Percentiles rank a stretch among this genome's conserved stretches.
phyloP scores from a whole-genome alignment of 106 monocot species.

The Ottelia alismoides region DNA sequence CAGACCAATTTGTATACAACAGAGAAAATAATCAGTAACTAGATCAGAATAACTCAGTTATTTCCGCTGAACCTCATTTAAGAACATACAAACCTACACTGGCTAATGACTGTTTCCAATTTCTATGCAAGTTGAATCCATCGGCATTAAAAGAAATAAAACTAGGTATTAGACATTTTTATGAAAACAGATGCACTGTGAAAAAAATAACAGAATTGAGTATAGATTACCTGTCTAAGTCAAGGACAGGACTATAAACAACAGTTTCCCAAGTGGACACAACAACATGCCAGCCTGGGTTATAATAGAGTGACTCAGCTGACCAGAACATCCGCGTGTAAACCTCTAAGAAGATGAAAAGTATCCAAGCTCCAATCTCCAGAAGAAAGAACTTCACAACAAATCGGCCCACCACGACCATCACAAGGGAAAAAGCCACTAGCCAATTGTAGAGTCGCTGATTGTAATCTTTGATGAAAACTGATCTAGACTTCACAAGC shows the following conservation, averaged over 20 bases:
- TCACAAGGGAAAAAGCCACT: constrained; percentile 81
- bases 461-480: constrained; percentile 95
- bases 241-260: constrained; percentile 87
- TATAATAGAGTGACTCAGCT: constrained; percentile 83
- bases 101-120: too few species aligned
- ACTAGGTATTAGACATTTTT: too few species aligned
- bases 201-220: too few species aligned
- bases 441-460: constrained; percentile 93
- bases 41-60: too few species aligned
- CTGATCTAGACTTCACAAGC: constrained; percentile 59
- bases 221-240: constrained; percentile 67
- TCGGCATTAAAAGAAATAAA: too few species aligned
- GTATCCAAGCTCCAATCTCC: constrained; percentile 85
- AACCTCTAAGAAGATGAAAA: constrained; percentile 94
- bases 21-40: too few species aligned
- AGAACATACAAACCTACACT: too few species aligned
- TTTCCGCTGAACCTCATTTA: too few species aligned
- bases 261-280: constrained; percentile 82
- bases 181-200: too few species aligned
- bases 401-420: constrained; percentile 86
- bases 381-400: constrained; percentile 81
- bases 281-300: constrained; percentile 86
- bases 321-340: constrained; percentile 99
- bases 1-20: too few species aligned
- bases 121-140: too few species aligned